phyloP scores from a whole-genome alignment of 495 filamentous ascomycete species.

The Chaetomidium leptoderma region DNA sequence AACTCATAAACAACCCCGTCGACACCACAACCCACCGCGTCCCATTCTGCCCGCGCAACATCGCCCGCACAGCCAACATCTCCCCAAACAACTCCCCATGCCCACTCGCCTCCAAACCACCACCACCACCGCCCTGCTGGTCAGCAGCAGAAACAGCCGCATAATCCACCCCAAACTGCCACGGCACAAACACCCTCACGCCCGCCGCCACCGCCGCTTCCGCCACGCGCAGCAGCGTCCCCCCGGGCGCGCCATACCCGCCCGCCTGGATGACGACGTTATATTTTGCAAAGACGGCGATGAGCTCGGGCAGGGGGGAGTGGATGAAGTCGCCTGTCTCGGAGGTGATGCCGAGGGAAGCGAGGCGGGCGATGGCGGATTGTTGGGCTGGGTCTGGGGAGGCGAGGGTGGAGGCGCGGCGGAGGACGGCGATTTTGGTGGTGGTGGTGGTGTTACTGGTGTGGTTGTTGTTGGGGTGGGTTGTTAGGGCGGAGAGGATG shows the following conservation, averaged over 20 bases:
- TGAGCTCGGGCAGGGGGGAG: constrained; percentile 37
- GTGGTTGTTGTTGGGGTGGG: constrained; percentile 31
- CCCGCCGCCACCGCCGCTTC: constrained; percentile 47
- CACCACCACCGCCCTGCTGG: background rate
- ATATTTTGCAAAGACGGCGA: constrained; percentile 42
- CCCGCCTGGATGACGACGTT: constrained; percentile 52
- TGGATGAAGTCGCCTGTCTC: constrained; percentile 47
- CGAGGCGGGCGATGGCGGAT: constrained; percentile 27
- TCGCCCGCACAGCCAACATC: constrained; percentile 53
- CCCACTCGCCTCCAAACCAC: constrained; percentile 36
- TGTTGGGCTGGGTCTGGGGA: constrained; percentile 31
- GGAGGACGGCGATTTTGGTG: constrained; percentile 44
- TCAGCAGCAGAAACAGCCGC: constrained; percentile 45
- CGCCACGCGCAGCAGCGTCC: constrained; percentile 50
- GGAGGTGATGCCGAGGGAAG: constrained; percentile 34
- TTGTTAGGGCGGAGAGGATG: constrained; percentile 46
- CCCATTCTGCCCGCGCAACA: constrained; percentile 45
- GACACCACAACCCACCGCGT: constrained; percentile 56
- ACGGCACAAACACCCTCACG: constrained; percentile 50
- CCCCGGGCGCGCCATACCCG: constrained; percentile 50
- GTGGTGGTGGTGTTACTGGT: constrained; percentile 1
- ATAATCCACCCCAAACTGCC: constrained; percentile 67
- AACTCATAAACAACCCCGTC: constrained; percentile 62
- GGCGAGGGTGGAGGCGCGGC: constrained; percentile 45
- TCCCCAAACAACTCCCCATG: constrained; percentile 58